phyloP scores from a whole-genome alignment of 1,284 basidiomycete species.

The Apiotrichum brassicae region DNA sequence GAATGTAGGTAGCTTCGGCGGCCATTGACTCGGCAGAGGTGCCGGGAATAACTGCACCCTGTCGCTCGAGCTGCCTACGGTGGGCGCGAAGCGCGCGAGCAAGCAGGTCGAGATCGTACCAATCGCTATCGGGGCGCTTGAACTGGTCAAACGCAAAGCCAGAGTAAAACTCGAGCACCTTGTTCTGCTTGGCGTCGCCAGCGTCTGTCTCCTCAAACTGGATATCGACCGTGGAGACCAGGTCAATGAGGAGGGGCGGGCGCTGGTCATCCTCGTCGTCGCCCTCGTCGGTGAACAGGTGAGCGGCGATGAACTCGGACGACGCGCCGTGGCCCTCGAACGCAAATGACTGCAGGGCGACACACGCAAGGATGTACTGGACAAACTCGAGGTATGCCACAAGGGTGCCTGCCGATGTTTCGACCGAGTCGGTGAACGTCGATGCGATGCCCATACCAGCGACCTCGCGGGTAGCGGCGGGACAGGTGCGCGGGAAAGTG shows the following conservation, averaged over 20 bases:
- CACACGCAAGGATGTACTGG: slow-evolving; percentile 77
- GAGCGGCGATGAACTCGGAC: slow-evolving; percentile 62
- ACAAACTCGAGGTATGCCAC: slow-evolving; percentile 74
- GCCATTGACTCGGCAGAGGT: slow-evolving; percentile 63
- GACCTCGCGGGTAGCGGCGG: slow-evolving; percentile 50
- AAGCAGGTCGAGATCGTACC: slow-evolving; percentile 68
- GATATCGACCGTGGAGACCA: slow-evolving; percentile 76
- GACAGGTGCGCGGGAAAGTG: slow-evolving; percentile 45
- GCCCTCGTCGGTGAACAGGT: slow-evolving; percentile 57
- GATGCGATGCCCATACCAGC: slow-evolving; percentile 59
- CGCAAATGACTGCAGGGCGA: slow-evolving; percentile 83
- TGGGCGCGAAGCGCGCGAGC: slow-evolving; percentile 60
- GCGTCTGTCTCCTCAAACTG: slow-evolving; percentile 74
- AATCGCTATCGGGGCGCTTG: slow-evolving; percentile 61
- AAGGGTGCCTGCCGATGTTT: slow-evolving; percentile 66
- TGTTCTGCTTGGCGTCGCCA: slow-evolving; percentile 53
- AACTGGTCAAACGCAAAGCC: slow-evolving; percentile 70
- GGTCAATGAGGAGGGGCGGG: slow-evolving; percentile 75
- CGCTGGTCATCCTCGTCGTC: slow-evolving; percentile 62
- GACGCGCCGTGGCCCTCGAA: slow-evolving; percentile 71
- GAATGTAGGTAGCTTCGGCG: slow-evolving; percentile 64
- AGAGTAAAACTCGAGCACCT: slow-evolving; percentile 57
- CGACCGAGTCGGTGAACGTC: slow-evolving; percentile 64
- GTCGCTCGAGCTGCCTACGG: slow-evolving; percentile 58
- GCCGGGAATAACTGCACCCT: slow-evolving; percentile 60